These are phyloP conservation scores for Fragilariopsis cylindrus DNA, from an alignment of 108 stramenopile genomes.

Conservation along the genomic window DNA sequence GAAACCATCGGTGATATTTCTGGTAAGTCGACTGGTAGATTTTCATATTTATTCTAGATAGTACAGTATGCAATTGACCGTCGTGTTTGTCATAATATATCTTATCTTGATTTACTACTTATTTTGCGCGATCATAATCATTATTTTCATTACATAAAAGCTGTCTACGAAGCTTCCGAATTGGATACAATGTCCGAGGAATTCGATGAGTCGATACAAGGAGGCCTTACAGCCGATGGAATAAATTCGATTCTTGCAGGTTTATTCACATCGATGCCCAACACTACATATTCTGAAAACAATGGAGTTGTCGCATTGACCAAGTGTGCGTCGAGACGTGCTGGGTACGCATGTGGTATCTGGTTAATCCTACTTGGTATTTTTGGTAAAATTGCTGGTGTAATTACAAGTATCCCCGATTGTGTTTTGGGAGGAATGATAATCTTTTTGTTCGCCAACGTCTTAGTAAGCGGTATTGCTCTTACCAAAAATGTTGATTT, in stretches of 20 bases:
- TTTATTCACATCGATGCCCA: conserved; percentile 46
- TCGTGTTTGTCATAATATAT: background rate
- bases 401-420: conserved; percentile 80
- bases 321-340: conserved; percentile 46
- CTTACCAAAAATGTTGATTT: conserved; percentile 48
- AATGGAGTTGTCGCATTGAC: conserved; percentile 56
- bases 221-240: conserved; percentile 51
- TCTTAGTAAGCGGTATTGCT: conserved; percentile 52
- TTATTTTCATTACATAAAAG: background rate
- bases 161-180: conserved; percentile 31
- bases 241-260: conserved; percentile 45
- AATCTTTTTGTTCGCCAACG: conserved; percentile 70
- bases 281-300: conserved; percentile 61
- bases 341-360: conserved; percentile 40
- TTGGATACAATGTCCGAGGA: conserved; percentile 30
- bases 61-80: background rate
- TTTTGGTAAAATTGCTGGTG: conserved; percentile 70
- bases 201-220: conserved; percentile 38
- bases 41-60: background rate
- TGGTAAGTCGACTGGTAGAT: conserved; percentile 12
- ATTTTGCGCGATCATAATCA: background rate
- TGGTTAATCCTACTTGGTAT: conserved; percentile 81
- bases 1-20: conserved; percentile 59
- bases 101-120: background rate
- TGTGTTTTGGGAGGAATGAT: conserved; percentile 82